phyloP scores from a whole-genome alignment of 169 alveolate genomes.

The Plasmodium sp. region DNA sequence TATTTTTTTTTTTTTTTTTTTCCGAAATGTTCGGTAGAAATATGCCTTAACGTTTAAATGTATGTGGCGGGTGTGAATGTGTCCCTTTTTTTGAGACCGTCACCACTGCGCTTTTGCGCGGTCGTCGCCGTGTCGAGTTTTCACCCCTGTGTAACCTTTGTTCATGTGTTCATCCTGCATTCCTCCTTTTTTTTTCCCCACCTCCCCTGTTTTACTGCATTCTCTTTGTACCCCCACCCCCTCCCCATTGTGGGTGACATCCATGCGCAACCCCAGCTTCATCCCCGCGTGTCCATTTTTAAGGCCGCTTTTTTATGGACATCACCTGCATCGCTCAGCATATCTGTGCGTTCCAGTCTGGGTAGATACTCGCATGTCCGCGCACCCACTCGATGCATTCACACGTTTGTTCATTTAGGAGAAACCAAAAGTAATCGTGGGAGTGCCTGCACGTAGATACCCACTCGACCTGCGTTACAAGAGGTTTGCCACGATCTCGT shows the following conservation, averaged over 20 bases:
- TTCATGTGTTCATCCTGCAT: background rate
- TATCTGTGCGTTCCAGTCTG: background rate
- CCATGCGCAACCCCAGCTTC: background rate
- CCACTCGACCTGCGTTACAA: background rate
- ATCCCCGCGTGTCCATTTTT: background rate
- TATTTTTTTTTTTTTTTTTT: slow-evolving; percentile 2
- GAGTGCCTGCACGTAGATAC: background rate
- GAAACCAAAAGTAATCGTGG: background rate
- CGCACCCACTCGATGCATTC: background rate
- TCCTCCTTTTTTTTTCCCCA: background rate
- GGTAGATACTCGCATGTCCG: background rate
- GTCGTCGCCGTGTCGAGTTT: background rate
- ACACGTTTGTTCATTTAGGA: background rate
- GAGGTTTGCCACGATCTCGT: background rate
- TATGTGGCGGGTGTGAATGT: background rate
- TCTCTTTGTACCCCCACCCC: background rate
- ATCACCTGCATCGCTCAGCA: background rate
- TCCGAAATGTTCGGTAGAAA: background rate
- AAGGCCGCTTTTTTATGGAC: background rate
- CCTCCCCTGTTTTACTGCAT: background rate
- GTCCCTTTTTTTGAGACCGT: background rate
- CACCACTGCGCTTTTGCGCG: background rate
- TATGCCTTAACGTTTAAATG: slow-evolving; percentile 9
- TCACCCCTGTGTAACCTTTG: background rate
- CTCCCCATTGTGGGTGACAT: background rate